These are phyloP conservation scores for Globisporangium solare DNA, from an alignment of 352 stramenopile species.

Conservation along the genomic window DNA sequence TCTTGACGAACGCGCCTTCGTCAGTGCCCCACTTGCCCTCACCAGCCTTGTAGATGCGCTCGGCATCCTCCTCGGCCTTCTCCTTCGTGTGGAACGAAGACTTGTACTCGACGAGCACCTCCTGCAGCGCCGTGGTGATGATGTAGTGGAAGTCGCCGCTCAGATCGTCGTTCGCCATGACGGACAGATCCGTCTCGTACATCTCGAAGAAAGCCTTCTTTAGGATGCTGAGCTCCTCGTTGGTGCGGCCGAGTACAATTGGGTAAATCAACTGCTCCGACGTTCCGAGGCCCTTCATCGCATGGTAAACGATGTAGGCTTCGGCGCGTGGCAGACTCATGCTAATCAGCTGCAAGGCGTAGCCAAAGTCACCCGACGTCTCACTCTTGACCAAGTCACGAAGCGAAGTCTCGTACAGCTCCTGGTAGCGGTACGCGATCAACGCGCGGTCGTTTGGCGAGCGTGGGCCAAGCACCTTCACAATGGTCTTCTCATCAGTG, in stretches of 20 bases:
- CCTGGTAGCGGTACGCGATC: conserved; percentile 23
- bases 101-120: conserved; percentile 21
- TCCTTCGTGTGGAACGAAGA: conserved; percentile 46
- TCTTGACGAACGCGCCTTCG: conserved; percentile 59
- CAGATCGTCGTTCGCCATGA: conserved; percentile 29
- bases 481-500: conserved; percentile 29
- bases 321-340: conserved; percentile 22
- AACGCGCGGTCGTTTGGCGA: conserved; percentile 17
- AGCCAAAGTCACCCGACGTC: conserved; percentile 23
- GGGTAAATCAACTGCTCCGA: conserved; percentile 22
- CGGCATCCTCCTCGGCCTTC: conserved; percentile 59
- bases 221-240: conserved; percentile 32
- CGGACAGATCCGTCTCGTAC: conserved; percentile 35
- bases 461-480: conserved; percentile 16
- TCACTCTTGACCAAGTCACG: conserved; percentile 21
- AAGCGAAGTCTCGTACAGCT: conserved; percentile 22
- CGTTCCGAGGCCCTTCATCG: conserved; percentile 20
- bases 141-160: conserved; percentile 34
- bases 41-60: conserved; percentile 68
- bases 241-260: conserved; percentile 26
- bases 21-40: conserved; percentile 80
- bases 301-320: conserved; percentile 19
- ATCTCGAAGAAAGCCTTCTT: conserved; percentile 43
- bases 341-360: conserved; percentile 19
- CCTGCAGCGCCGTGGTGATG: conserved; percentile 30